phyloP scores from a whole-genome alignment of 331 rosid species.

The Phaseolus coccineus region DNA sequence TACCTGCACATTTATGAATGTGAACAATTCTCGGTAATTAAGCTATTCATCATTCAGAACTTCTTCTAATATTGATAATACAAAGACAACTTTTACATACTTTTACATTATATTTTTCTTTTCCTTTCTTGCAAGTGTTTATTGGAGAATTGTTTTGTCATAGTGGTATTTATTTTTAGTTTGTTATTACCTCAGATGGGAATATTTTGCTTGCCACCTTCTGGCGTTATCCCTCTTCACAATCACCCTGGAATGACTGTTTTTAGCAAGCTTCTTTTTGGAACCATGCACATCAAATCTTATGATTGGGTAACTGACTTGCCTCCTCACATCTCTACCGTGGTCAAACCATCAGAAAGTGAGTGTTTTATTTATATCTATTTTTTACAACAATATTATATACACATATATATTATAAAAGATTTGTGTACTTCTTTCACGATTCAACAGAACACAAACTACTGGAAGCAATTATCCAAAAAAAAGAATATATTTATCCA shows the following conservation, averaged over 20 bases:
- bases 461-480: too few relatives aligned
- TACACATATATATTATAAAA: too few relatives aligned
- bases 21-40: constrained; percentile 76
- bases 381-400: too few relatives aligned
- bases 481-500: too few relatives aligned
- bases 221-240: constrained; percentile 90
- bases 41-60: neutral
- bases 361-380: constrained; percentile 27
- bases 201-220: constrained; percentile 92
- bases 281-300: constrained; percentile 92
- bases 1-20: constrained; percentile 73
- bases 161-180: neutral
- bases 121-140: too few relatives aligned
- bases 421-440: too few relatives aligned
- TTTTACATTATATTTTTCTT: too few relatives aligned
- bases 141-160: too few relatives aligned
- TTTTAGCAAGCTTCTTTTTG: constrained; percentile 88
- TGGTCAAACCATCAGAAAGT: constrained; percentile 59
- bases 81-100: too few relatives aligned
- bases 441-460: too few relatives aligned
- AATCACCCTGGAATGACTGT: constrained; percentile 99
- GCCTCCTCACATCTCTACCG: constrained; percentile 45
- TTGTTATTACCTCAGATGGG: constrained; percentile 66
- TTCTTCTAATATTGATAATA: too few relatives aligned
- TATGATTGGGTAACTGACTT: constrained; percentile 80